phyloP scores from a whole-genome alignment of 192 early-diverging fungal species.

The Glomus cerebriforme region DNA sequence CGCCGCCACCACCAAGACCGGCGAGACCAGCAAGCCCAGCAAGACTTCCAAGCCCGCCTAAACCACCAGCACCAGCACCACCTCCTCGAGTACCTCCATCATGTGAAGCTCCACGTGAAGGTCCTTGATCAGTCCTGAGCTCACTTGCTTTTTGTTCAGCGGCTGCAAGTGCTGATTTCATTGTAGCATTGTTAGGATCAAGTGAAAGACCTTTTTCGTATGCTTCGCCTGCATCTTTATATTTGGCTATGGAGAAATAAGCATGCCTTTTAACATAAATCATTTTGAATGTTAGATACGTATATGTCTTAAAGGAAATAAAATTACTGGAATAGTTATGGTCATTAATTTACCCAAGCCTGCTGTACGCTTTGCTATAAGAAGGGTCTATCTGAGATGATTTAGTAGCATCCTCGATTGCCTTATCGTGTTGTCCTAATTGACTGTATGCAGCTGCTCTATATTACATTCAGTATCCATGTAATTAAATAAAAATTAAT shows the following conservation, averaged over 20 bases:
- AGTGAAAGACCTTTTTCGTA: conserved; percentile 88
- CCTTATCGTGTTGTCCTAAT: conserved; percentile 80
- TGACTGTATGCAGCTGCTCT: conserved; percentile 96
- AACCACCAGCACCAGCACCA: conserved; percentile 41
- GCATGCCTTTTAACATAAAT: conserved; percentile 61
- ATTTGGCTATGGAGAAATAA: conserved; percentile 87
- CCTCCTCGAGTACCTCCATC: conserved; percentile 36
- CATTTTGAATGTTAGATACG: not conserved
- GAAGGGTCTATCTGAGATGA: conserved; percentile 83
- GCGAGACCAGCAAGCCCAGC: conserved; percentile 37
- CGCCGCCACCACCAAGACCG: conserved; percentile 44
- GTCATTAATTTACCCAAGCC: conserved; percentile 67
- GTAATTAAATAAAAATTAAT: not conserved
- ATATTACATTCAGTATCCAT: not conserved
- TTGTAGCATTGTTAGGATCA: conserved; percentile 79
- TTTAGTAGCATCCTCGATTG: conserved; percentile 84
- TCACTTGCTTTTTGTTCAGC: conserved; percentile 61
- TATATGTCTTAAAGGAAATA: not conserved
- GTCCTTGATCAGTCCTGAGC: conserved; percentile 2
- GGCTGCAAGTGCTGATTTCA: conserved; percentile 75
- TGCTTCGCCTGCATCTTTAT: conserved; percentile 80
- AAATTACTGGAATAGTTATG: not conserved
- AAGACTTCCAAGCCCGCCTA: conserved; percentile 34
- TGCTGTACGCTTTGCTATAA: conserved; percentile 93
- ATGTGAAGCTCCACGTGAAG: not conserved